Percentiles rank a stretch among this genome's conserved stretches.
Conservation (phyloP, 345 rosid species). For the Pseudoturritis turrita region DNA sequence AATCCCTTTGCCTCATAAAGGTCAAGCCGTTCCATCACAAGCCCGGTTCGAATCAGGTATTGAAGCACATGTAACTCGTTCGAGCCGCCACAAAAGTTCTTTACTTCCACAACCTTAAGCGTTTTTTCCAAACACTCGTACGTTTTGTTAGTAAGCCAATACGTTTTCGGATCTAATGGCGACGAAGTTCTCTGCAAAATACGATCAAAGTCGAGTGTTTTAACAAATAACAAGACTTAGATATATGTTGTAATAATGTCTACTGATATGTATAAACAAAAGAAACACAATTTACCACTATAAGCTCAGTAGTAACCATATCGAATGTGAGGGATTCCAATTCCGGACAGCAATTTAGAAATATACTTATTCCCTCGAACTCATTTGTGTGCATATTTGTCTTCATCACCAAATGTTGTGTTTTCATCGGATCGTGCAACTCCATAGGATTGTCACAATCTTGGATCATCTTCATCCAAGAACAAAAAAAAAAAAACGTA, state of each 20-base stretch:
- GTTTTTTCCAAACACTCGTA: conserved; percentile 24
- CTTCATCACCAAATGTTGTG: conserved; percentile 38
- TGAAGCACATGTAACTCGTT: conserved; percentile 20
- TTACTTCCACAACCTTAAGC: conserved; percentile 38
- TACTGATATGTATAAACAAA: background rate
- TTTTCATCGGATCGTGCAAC: conserved; percentile 19
- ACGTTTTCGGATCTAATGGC: background rate
- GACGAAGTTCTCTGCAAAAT: background rate
- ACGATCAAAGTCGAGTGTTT: background rate
- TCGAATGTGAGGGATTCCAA: conserved; percentile 39
- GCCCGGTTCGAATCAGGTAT: conserved; percentile 23
- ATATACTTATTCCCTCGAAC: conserved; percentile 39
- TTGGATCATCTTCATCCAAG: conserved; percentile 27
- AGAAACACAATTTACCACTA: conserved; percentile 26
- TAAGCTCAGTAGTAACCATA: conserved; percentile 5
- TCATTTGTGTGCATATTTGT: conserved; percentile 32
- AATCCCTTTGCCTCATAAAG: conserved; percentile 12
- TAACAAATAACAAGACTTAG: background rate
- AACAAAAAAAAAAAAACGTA: background rate
- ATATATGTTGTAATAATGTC: background rate
- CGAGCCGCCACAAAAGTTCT: conserved; percentile 14
- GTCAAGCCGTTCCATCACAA: conserved; percentile 23
- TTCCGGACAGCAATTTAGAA: conserved; percentile 34
- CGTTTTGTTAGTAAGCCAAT: conserved; percentile 4
- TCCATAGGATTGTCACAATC: conserved; percentile 27